Conservation (phyloP, 345 rosid species). For the Corchorus capsularis region DNA sequence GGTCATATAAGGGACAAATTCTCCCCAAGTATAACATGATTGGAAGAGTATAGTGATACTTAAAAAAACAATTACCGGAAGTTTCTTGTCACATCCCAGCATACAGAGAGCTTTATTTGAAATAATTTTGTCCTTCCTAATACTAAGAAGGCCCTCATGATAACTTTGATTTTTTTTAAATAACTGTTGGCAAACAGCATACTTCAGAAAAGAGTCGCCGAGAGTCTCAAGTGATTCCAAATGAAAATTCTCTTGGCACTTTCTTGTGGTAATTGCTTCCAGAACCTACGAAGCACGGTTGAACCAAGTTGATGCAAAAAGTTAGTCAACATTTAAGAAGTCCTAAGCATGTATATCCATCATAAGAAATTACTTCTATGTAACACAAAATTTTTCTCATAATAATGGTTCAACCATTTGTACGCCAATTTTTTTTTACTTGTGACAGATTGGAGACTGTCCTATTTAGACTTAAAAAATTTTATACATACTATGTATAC, state of each 20-base stretch:
- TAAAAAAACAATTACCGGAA: constrained; percentile 55
- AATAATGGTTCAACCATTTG: not conserved
- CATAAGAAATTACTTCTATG: not conserved
- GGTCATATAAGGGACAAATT: not conserved
- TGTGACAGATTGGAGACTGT: not conserved
- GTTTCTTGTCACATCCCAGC: constrained; percentile 66
- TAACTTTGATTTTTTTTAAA: constrained; percentile 49
- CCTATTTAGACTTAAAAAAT: not conserved
- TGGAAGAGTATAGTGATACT: not conserved
- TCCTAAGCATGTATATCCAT: not conserved
- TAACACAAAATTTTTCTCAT: not conserved
- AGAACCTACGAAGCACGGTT: constrained; percentile 50
- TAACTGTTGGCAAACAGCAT: constrained; percentile 73
- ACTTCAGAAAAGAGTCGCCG: constrained; percentile 93
- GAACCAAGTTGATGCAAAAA: constrained; percentile 2
- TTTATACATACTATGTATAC: not conserved
- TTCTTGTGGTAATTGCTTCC: constrained; percentile 87
- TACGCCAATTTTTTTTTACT: not conserved
- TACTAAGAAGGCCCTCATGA: constrained; percentile 86
- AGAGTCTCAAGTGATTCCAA: constrained; percentile 91
- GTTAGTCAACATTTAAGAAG: not conserved
- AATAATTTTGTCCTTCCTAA: constrained; percentile 57
- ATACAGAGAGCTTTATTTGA: constrained; percentile 72
- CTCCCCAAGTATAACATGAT: not conserved
- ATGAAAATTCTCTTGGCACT: constrained; percentile 76